Evolutionary conservation across 768 basidiomycete genomes (phyloP), one percentile per base, ranked within the genome.

Genomic region (Termitomyces sp.): DNA sequence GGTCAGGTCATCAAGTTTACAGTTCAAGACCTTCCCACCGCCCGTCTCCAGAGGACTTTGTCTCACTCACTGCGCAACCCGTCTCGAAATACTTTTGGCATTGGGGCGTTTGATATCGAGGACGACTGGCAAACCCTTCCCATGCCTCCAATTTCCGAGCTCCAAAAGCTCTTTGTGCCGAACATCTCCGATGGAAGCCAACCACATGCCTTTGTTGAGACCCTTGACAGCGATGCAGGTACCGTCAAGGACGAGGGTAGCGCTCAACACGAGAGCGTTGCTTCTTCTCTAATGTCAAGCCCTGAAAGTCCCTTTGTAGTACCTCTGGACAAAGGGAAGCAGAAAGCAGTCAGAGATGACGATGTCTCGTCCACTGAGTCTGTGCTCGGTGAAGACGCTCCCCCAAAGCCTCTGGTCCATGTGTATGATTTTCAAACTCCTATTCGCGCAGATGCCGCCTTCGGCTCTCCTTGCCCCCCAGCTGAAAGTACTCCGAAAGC

Each of bases 101-200:
- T 72, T 17, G 71, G 71, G 43, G 71, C 76, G 25, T 73, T 77
- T 40, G 72, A 78, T 9, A 74, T 80, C 46, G 82, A 84, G 23
- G 80, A 83, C 41, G 85, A 83, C 41, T 89, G 88, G 89, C 83
- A 88, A 64, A 73, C 72, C 45, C 73, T 88, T 30, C 79, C 69
- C 27, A 61, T 88, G 25, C 79, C 69, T 23, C 61, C 58, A 34
- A 58, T 62, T 28, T 19, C 61, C 25, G 61, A 58, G 16, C 59
- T 80, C 14, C 73, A 73, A 30, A 77, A 73, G 25, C 64, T 83
- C 16, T 76, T 79, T 61, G 60, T 69, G 34, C 57, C 67, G 12
- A 55, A 61, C 16, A 61, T 67, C 34, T 66, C 67, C 30, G 64
- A 63, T 32, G 58, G 63, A 14, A 70, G 70, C 6, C 77, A 73